These are phyloP conservation scores for Elsinoe necatrix DNA, from an alignment of 2,329 filamentous ascomycete species.

Conservation along the genomic window DNA sequence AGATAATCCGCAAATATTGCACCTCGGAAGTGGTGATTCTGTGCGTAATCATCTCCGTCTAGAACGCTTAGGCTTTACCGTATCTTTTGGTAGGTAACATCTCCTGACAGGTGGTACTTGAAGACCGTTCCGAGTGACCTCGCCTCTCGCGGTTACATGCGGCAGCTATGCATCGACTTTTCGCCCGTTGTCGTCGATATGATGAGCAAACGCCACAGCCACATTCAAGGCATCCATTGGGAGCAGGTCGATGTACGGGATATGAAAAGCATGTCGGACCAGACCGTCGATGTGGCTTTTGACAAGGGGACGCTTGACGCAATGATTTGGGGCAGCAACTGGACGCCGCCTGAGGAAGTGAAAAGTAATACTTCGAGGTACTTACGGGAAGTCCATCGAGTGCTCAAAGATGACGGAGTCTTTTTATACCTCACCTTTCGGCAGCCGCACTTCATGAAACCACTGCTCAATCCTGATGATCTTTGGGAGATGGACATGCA, in stretches of 20 bases:
- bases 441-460: constrained; percentile 48
- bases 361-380: constrained; percentile 23
- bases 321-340: constrained; percentile 28
- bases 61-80: constrained; percentile 8
- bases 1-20: constrained; percentile 41
- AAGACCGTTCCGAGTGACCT: constrained; percentile 48
- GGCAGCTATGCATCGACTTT: constrained; percentile 40
- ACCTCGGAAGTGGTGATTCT: constrained; percentile 52
- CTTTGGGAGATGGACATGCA: constrained; percentile 41
- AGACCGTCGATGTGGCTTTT: constrained; percentile 48
- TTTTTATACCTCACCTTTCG: constrained; percentile 39
- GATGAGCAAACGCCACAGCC: constrained; percentile 41
- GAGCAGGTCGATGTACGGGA: constrained; percentile 43
- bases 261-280: constrained; percentile 36
- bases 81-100: not conserved
- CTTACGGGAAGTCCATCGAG: constrained; percentile 23
- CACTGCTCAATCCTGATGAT: constrained; percentile 37
- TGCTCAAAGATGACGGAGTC: constrained; percentile 26
- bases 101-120: not conserved
- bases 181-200: constrained; percentile 44
- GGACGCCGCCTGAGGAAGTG: constrained; percentile 27
- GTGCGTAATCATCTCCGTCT: constrained; percentile 27
- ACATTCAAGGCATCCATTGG: constrained; percentile 42
- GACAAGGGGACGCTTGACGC: constrained; percentile 31
- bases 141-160: constrained; percentile 26